Evolutionary conservation across 2,329 filamentous ascomycete genomes (phyloP).

Genomic region (Paraphaeosphaeria minitans): DNA sequence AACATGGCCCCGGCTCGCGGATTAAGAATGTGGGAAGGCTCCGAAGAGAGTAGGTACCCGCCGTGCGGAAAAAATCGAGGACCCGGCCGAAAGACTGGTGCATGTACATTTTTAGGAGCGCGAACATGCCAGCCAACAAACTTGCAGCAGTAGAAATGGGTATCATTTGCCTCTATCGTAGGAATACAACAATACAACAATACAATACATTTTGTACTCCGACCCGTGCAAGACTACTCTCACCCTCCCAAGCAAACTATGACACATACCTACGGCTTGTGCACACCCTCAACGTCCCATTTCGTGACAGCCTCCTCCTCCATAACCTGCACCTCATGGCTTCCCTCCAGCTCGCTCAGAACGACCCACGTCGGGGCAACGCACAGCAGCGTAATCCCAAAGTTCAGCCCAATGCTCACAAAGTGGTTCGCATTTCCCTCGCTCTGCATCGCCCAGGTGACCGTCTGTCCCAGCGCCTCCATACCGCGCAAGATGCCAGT

Average conservation of each 20-base stretch:
- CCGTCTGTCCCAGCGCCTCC: conserved; percentile 43
- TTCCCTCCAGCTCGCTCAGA: conserved; percentile 36
- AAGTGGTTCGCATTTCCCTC: conserved; percentile 45
- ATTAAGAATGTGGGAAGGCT: neutral
- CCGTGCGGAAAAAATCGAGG: no score
- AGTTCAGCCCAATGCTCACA: conserved; percentile 44
- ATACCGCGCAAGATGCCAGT: conserved; percentile 44
- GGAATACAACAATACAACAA: neutral
- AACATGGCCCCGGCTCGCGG: neutral
- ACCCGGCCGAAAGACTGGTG: no score
- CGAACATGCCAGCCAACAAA: neutral
- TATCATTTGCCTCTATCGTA: conserved; percentile 2
- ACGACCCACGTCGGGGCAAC: conserved; percentile 43
- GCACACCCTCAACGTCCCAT: conserved; percentile 16
- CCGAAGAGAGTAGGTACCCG: neutral
- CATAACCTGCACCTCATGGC: conserved; percentile 34
- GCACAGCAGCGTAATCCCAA: conserved; percentile 39
- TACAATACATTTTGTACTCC: neutral
- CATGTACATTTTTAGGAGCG: no score
- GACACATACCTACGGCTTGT: neutral
- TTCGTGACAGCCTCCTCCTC: conserved; percentile 19
- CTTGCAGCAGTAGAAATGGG: neutral
- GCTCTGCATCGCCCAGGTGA: conserved; percentile 46
- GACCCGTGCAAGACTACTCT: neutral
- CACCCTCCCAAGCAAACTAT: neutral